Base-by-base conservation (phyloP, 2,329 filamentous ascomycete genomes). In the Lachnellula hyalina region DNA sequence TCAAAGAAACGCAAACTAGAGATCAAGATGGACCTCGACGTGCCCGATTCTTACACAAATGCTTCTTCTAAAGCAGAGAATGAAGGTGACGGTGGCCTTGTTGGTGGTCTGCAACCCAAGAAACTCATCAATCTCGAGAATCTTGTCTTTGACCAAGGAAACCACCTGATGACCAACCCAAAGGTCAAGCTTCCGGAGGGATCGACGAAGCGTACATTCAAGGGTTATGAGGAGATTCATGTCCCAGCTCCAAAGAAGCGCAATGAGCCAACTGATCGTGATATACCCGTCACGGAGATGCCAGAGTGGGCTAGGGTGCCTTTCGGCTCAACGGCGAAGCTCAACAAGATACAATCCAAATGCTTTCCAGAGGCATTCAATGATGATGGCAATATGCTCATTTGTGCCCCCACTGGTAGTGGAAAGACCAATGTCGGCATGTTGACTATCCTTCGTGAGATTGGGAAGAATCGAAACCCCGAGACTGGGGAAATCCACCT, bases 371-470 rank as follows among this genome's bases (percentile, higher is more conserved):
- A 89, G 2, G 94, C 94, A 0, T 99, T 99, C 68, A 81, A 90
- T 57, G 89, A 93, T 58, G 95, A 99, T 68, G 93, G 91, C 34
- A 99, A 99, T 70, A 91, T 99, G 89, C 86, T 99, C 53, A 87
- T 99, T 68, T 99, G 94, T 71, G 95, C 94, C 6, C 94, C 94
- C 1, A 99, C 94, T 49, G 94, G 94, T 63, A 96, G 91, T 70
- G 94, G 94, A 69, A 99, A 99, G 76, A 99, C 94, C 1, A 99
- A 99, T 67, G 94, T 99, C 50, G 93, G 93, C 42, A 97, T 99
- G 93, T 78, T 99, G 60, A 87, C 93, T 2, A 97, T 99, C 68
- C 80, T 99, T 40, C 89, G 93, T 59, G 95, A 99, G 71, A 91
- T 99, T 68, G 94, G 94, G 58, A 99, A 97, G 76, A 87, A 99